phyloP scores from a whole-genome alignment of 345 rosid species.

The Brassica juncea region DNA sequence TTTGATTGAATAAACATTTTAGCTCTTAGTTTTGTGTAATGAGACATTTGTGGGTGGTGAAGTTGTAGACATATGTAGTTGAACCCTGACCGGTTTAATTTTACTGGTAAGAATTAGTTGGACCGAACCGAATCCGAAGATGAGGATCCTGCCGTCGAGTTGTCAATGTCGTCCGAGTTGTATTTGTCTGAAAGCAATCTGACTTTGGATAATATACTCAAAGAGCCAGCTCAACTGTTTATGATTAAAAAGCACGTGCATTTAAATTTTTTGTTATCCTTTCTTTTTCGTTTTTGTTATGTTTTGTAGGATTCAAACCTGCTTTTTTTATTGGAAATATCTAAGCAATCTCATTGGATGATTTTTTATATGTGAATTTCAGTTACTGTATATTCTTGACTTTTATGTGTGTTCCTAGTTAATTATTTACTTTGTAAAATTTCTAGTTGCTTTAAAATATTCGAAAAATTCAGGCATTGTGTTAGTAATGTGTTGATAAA shows the following conservation, averaged over 20 bases:
- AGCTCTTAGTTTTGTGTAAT: constrained; percentile 1
- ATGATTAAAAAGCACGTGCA: constrained; percentile 17
- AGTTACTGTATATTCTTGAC: constrained; percentile 6
- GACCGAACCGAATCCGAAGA: constrained; percentile 26
- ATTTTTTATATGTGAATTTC: background rate
- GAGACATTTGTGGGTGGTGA: background rate
- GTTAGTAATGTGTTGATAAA: background rate
- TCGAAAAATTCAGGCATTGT: background rate
- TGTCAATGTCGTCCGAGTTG: constrained; percentile 24
- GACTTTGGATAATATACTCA: constrained; percentile 21
- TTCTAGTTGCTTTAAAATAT: background rate
- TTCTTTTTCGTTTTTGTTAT: background rate
- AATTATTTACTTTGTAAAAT: constrained; percentile 14
- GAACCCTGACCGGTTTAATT: constrained; percentile 4
- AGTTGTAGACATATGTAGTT: background rate
- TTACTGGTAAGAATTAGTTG: background rate
- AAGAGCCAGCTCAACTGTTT: constrained; percentile 23
- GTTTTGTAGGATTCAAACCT: background rate
- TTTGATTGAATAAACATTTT: background rate
- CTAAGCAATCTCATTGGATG: constrained; percentile 7
- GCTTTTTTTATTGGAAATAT: background rate
- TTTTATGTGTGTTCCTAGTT: background rate
- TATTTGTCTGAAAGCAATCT: constrained; percentile 33
- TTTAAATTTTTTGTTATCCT: background rate
- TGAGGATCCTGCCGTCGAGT: constrained; percentile 21